Evolutionary conservation across 2,329 filamentous ascomycete genomes (phyloP), one percentile per base, ranked within the genome.

Genomic region (Sclerotiophoma versabilis): DNA sequence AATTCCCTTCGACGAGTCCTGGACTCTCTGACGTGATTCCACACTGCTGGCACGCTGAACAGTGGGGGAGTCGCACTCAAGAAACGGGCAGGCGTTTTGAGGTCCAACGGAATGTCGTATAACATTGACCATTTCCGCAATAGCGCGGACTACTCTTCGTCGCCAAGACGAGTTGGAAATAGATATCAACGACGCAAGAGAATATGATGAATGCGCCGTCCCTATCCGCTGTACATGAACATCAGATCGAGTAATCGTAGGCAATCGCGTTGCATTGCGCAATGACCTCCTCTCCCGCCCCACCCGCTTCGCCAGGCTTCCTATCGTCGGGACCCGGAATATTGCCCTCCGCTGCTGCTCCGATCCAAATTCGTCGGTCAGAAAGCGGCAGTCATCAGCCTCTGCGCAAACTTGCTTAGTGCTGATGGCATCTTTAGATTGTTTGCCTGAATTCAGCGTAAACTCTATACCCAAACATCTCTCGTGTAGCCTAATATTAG

Each of bases 271-370:
- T 19, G 41, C 41, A 9, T 36, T 42, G 34, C 49, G 15, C 20
- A 23, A 36, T 4, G 8, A 17, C 11, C 20, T n/a, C 14, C 33
- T 14, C 11, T 14, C 11, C 23, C 23, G 42, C 36, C 43, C 49
- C 43, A 53, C 43, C 22, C 25, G 26, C 15, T 19, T 30, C 7
- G 3, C 12, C 10, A 42, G 46, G 19, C 36, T 15, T n/a, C 27
- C 19, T 15, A 20, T 36, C 14, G 23, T 36, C 49, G 43, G 49
- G 34, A 46, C 17, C 34, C 36, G 49, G 43, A 46, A 47, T 14
- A 5, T 34, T 46, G 22, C 10, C 1, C 48, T 51, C 49, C 41
- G 48, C 22, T 9, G 8, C 32, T 26, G 30, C 29, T 12, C n/a
- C 43, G 49, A 36, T 25, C 49, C n/a, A 53, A 46, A 25, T 23